These are phyloP conservation scores for Mentha longifolia DNA, from an alignment of 257 asterid species.

Conservation along the genomic window DNA sequence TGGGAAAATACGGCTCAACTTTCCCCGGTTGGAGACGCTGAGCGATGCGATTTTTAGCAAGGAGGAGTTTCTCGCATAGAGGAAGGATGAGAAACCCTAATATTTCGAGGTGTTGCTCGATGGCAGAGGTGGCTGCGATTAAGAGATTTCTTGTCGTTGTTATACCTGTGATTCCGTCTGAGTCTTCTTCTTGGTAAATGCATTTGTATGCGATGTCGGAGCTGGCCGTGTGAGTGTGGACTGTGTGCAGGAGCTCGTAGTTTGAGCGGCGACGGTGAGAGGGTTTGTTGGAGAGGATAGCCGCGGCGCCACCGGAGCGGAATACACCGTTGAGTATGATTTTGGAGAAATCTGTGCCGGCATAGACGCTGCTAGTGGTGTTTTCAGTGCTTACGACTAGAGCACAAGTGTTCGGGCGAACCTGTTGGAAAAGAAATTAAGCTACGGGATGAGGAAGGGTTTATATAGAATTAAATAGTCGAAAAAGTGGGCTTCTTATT, in stretches of 20 bases:
- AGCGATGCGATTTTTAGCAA: conserved; percentile 26
- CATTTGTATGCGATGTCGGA: conserved; percentile 17
- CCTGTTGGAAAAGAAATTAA: conserved; percentile 2
- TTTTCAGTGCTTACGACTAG: conserved; percentile 64
- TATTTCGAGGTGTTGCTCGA: conserved; percentile 29
- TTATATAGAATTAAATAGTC: no score
- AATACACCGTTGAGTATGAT: conserved; percentile 50
- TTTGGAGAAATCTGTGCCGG: conserved; percentile 54
- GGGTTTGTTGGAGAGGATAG: conserved; percentile 54
- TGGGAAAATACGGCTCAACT: conserved; percentile 45
- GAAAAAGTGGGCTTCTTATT: no score
- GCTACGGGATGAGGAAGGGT: no score
- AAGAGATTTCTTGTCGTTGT: conserved; percentile 32
- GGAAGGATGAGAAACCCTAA: conserved; percentile 56
- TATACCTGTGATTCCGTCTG: conserved; percentile 50
- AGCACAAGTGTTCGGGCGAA: conserved; percentile 47
- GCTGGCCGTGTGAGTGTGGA: conserved; percentile 45
- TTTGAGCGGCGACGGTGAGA: conserved; percentile 42
- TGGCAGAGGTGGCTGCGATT: conserved; percentile 8
- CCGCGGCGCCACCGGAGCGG: conserved; percentile 61
- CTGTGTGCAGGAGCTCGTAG: conserved; percentile 55
- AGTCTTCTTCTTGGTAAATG: conserved; percentile 38
- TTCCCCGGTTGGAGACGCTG: background rate
- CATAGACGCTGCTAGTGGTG: conserved; percentile 49
- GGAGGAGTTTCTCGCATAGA: conserved; percentile 50